Evolutionary conservation across 805 yeast species (phyloP).

Genomic region (Wickerhamomyces xylosicus): DNA sequence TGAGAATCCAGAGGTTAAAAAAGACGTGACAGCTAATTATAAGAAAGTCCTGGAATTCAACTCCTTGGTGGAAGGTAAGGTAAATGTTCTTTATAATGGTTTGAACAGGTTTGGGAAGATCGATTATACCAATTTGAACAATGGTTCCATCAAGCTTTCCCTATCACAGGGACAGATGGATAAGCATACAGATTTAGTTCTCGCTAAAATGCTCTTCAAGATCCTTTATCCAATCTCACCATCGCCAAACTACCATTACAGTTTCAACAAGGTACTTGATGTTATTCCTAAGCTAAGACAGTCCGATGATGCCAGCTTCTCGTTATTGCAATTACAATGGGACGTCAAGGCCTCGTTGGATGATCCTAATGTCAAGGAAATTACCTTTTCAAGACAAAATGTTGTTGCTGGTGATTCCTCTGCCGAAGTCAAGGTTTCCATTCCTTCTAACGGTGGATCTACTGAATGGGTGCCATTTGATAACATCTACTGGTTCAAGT

Average conservation of each 20-base stretch:
- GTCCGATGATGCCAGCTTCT: constrained; percentile 7
- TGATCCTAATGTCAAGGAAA: constrained; percentile 6
- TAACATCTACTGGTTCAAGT: constrained; percentile 27
- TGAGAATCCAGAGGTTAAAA: constrained; percentile 7
- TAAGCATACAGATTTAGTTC: constrained; percentile 9
- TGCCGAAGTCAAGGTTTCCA: neutral
- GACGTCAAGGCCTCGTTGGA: constrained; percentile 2
- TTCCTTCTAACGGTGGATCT: constrained; percentile 8
- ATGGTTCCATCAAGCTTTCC: constrained; percentile 9
- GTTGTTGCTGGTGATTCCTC: neutral
- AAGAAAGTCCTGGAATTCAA: constrained; percentile 13
- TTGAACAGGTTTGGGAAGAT: constrained; percentile 1
- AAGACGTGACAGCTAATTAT: constrained; percentile 9
- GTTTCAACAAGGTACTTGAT: constrained; percentile 11
- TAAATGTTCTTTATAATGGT: constrained; percentile 3
- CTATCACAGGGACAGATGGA: constrained; percentile 12
- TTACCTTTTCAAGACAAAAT: neutral
- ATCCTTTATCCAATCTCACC: constrained; percentile 21
- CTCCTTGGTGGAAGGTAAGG: constrained; percentile 9
- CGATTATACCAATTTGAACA: neutral
- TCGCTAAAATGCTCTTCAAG: constrained; percentile 19
- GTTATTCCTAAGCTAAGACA: constrained; percentile 5
- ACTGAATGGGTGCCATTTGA: constrained; percentile 29
- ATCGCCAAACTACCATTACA: constrained; percentile 14
- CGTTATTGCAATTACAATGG: constrained; percentile 18